Evolutionary conservation across 139 green algal species (phyloP).

Genomic region (Trebouxia sp.): DNA sequence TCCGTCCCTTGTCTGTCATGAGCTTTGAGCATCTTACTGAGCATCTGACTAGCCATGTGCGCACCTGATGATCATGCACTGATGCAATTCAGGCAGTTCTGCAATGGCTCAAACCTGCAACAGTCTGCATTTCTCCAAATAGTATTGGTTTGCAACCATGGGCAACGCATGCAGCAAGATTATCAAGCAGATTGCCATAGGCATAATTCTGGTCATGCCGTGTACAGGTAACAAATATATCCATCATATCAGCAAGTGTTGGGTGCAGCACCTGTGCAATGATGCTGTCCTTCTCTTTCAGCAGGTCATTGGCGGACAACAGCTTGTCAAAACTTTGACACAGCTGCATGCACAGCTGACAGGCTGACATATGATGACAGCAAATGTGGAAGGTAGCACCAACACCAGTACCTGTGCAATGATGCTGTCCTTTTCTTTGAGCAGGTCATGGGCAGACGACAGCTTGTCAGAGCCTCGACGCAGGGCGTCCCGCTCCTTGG

Average conservation of each 20-base stretch:
- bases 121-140: no score
- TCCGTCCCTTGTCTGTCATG: no score
- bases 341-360: constrained; percentile 47
- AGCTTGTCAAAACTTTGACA: constrained; percentile 70
- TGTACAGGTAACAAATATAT: no score
- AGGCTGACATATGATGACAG: no score
- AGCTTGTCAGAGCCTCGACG: constrained; percentile 71
- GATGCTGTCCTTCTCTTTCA: constrained; percentile 92
- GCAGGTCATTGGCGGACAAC: constrained; percentile 56
- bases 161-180: neutral
- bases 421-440: constrained; percentile 93
- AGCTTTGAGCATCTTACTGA: no score
- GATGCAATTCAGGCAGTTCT: no score
- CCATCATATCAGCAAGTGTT: no score
- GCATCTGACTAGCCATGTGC: no score
- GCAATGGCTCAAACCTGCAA: no score
- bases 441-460: constrained; percentile 57
- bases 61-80: no score
- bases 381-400: no score
- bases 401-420: constrained; percentile 91
- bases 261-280: constrained; percentile 91
- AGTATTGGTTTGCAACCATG: neutral
- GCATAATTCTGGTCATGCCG: neutral
- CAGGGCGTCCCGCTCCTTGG: constrained; percentile 91
- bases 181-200: neutral